phyloP scores from a whole-genome alignment of 2,329 filamentous ascomycete species.

The Xylariaceae sp. region DNA sequence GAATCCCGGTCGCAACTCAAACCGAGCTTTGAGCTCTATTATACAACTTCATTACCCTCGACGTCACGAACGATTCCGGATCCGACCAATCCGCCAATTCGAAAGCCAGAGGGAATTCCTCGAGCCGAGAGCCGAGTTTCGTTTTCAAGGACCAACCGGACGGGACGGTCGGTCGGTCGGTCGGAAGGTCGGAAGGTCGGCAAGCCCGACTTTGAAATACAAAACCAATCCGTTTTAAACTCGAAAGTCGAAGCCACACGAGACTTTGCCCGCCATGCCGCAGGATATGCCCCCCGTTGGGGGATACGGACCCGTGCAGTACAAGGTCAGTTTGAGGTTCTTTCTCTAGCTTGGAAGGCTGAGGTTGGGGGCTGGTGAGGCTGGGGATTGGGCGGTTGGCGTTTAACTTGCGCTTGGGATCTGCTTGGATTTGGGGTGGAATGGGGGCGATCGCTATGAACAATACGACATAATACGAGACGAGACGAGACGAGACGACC shows the following conservation, averaged over 20 bases:
- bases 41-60: too few species aligned
- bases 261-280: constrained; percentile 61
- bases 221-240: not conserved
- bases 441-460: not conserved
- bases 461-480: not conserved
- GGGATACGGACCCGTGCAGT: constrained; percentile 95
- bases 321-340: constrained; percentile 62
- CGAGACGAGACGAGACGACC: not conserved
- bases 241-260: too few species aligned
- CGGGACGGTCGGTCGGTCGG: too few species aligned
- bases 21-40: too few species aligned
- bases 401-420: too few species aligned
- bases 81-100: too few species aligned
- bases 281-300: constrained; percentile 95
- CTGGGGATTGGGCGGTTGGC: not conserved
- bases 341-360: not conserved
- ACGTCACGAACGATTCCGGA: too few species aligned
- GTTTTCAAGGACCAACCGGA: too few species aligned
- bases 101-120: too few species aligned
- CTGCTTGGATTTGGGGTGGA: not conserved
- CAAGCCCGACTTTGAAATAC: not conserved
- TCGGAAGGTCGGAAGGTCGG: too few species aligned
- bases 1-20: too few species aligned
- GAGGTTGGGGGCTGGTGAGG: not conserved
- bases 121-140: too few species aligned